phyloP scores from a whole-genome alignment of 208 protist genomes.

The Trichomonas vaginalis region DNA sequence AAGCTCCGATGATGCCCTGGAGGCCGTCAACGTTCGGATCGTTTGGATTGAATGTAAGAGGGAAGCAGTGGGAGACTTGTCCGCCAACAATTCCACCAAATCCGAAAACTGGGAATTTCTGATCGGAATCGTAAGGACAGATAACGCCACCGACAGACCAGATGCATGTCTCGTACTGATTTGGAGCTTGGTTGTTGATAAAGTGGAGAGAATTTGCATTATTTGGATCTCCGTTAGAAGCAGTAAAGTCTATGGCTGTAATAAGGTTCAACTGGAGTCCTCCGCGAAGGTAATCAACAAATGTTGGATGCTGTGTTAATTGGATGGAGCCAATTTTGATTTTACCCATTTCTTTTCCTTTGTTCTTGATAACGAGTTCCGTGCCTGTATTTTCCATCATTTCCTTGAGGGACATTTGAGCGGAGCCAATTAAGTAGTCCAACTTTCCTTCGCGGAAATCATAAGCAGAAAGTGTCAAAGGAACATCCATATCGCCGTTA shows the following conservation, averaged over 20 bases:
- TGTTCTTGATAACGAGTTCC: background rate
- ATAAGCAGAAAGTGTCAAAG: background rate
- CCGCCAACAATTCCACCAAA: slow-evolving; percentile 25
- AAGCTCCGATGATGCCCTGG: background rate
- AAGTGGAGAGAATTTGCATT: background rate
- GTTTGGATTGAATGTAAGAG: slow-evolving; percentile 15
- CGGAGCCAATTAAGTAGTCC: background rate
- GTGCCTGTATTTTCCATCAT: background rate
- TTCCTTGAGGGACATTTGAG: background rate
- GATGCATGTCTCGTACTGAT: slow-evolving; percentile 24
- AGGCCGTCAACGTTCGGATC: slow-evolving; percentile 21
- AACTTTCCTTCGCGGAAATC: background rate
- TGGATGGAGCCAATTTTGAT: background rate
- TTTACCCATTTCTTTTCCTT: background rate
- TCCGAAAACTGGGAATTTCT: slow-evolving; percentile 29
- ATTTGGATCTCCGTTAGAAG: slow-evolving; percentile 25
- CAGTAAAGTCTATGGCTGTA: slow-evolving; percentile 35
- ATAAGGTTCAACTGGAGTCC: slow-evolving; percentile 29
- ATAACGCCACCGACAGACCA: slow-evolving; percentile 21
- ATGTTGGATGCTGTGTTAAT: slow-evolving; percentile 5
- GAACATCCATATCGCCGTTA: background rate
- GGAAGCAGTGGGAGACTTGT: slow-evolving; percentile 5
- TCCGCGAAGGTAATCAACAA: slow-evolving; percentile 26
- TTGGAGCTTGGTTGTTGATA: background rate
- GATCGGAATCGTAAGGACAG: slow-evolving; percentile 30